These are phyloP conservation scores for Licmophora abbreviata DNA, from an alignment of 108 stramenopile species.

Conservation along the genomic window DNA sequence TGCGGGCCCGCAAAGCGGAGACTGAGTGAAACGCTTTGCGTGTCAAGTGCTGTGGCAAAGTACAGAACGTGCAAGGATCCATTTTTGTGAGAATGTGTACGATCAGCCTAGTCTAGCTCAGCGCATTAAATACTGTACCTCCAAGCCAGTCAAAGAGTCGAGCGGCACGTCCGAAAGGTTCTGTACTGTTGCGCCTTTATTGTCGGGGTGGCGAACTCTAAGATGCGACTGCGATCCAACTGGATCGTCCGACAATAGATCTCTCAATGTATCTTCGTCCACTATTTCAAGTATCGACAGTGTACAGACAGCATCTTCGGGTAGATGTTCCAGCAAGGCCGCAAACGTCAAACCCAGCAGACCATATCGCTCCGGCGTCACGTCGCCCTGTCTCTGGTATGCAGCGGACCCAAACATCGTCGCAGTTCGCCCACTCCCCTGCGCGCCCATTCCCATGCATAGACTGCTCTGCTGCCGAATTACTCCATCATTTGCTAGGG, in stretches of 20 bases:
- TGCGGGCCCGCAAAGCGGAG: conserved; percentile 12
- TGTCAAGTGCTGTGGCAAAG: not conserved
- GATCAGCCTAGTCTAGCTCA: no score
- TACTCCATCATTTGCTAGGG: conserved; percentile 34
- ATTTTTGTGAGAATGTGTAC: no score
- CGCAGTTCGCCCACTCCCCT: not conserved
- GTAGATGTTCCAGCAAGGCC: not conserved
- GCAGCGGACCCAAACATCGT: conserved; percentile 4
- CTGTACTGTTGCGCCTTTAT: conserved; percentile 37
- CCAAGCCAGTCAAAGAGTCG: conserved; percentile 11
- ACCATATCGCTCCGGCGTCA: not conserved
- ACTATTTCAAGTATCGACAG: conserved; percentile 39
- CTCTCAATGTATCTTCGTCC: conserved; percentile 35
- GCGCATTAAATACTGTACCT: not conserved
- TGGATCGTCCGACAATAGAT: conserved; percentile 25
- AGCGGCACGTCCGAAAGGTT: conserved; percentile 42
- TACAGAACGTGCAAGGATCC: not conserved
- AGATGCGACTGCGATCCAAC: conserved; percentile 9
- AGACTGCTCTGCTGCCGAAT: conserved; percentile 12
- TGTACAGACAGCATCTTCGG: conserved; percentile 5
- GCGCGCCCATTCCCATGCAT: not conserved
- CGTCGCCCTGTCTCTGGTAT: no score
- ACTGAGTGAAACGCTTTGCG: conserved; percentile 14
- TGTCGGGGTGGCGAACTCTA: conserved; percentile 9
- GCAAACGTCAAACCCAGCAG: conserved; percentile 5